Evolutionary conservation across 139 green algal genomes (phyloP), one percentile per base, ranked within the genome.

Genomic region (Picochlorum sp.): DNA sequence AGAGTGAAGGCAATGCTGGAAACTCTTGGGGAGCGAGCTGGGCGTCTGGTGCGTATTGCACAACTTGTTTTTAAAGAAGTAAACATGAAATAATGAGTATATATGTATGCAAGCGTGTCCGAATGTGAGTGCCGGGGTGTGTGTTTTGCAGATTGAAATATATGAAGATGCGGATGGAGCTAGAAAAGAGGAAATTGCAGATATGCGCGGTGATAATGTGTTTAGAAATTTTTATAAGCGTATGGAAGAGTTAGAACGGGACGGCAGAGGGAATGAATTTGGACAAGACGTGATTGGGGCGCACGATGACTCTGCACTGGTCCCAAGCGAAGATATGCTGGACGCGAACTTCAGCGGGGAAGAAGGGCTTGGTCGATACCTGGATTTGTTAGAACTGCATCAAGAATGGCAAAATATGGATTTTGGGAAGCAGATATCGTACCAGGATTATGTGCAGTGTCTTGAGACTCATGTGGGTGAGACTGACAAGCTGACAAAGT

Each of bases 341-440:
- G 32, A 51, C 3, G 49, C 90, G 39, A 61, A 82, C 0, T 96
- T 95, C 73, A 87, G 75, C 26, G 86, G 89, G 6, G 86, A 98
- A 66, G 92, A 98, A 72, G 75, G 50, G 7, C 29, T 82, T 10
- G 92, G 92, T 0, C 78, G 88, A 24, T 96, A 84, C 65, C 71
- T 98, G 52, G 92, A 98, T 82, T 55, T 98, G 61, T 81, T 97
- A 51, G 72, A 83, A 44, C 65, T 81, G 7, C 79, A 85, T 73
- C 61, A 73, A 16, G 30, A 32, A 3, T 96, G 88, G 70, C 57
- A 81, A 53, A 96, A 96, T 72, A 55, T 76, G 37, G 89, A 88
- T 43, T 94, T 93, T 75, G 85, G 80, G 7, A 41, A 47, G 16
- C 61, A 75, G 49, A 25, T 56, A 8, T 33, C 44, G 30, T 79